Evolutionary conservation across 441 rosid species (phyloP), one percentile per base, ranked within the genome.

Genomic region (Adansonia gregorii): DNA sequence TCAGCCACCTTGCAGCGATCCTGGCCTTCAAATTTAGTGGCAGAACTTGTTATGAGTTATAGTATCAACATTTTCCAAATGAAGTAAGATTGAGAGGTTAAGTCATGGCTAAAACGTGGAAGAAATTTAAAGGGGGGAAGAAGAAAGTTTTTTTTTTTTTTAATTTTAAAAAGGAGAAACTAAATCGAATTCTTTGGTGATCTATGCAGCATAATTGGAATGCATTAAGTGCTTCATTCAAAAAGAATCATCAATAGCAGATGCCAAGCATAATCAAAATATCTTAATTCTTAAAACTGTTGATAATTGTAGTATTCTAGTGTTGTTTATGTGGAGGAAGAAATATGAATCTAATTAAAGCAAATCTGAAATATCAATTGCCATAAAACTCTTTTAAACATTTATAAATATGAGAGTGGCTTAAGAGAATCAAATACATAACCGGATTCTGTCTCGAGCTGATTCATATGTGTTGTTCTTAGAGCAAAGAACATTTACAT

Each of bases 331-430:
- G 75, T 61, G 78, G 72, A 66, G 48, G 24, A n/a, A 72, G 27
- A 68, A 51, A 41, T 10, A 74, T 74, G 82, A 73, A 49, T 79
- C 78, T 76, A n/a, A n/a, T 55, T 8, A 68, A 79, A 74, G 75
- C 55, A 68, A 59, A 68, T 79, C 12, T 67, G 69, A 79, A 51
- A 27, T 63, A 70, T 69, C 58, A 39, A 65, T 20, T 9, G 76
- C 76, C 79, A 76, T 74, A 64, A 75, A 68, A 65, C 7, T 19
- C 20, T 2, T 55, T 27, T 3, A 3, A 17, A 6, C 75, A 39
- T 41, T 73, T 56, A 24, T 46, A 61, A 46, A 22, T 24, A 17
- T 14, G 59, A 69, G 6, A 49, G 19, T 17, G 56, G 60, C 19
- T 70, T 31, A 15, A 15, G 46, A 51, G 45, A 49, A 70, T 70